Evolutionary conservation across 2,329 filamentous ascomycete genomes (phyloP).

Genomic region (Penicillium expansum): DNA sequence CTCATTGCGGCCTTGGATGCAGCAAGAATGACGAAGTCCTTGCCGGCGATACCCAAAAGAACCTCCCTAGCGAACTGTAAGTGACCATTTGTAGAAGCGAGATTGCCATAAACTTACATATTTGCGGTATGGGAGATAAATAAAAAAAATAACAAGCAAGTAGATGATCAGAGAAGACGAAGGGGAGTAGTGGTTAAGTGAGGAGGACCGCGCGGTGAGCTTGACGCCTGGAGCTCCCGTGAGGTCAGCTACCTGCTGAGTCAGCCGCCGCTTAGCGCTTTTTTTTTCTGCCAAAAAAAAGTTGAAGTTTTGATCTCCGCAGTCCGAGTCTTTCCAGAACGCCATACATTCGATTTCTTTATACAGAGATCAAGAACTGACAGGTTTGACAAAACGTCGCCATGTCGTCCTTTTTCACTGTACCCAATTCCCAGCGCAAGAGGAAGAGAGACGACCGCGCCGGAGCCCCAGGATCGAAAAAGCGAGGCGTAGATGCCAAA

Average conservation of each 20-base stretch:
- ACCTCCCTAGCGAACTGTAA: conserved; percentile 71
- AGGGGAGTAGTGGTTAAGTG: conserved; percentile 23
- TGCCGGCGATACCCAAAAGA: conserved; percentile 94
- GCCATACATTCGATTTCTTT: conserved; percentile 11
- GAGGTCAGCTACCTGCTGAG: conserved; percentile 35
- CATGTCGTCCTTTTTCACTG: conserved; percentile 96
- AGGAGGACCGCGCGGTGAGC: conserved; percentile 39
- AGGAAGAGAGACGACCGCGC: conserved; percentile 66
- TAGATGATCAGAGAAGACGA: conserved; percentile 22
- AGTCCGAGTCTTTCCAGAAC: conserved; percentile 13
- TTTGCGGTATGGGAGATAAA: conserved; percentile 21
- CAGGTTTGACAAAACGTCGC: conserved; percentile 2
- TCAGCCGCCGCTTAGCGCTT: conserved; percentile 34
- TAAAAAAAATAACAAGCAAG: conserved; percentile 16
- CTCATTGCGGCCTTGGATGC: conserved; percentile 98
- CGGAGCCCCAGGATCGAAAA: conserved; percentile 45
- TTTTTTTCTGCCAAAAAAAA: conserved; percentile 40
- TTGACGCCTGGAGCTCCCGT: conserved; percentile 41
- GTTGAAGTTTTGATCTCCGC: conserved; percentile 24
- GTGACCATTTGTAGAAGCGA: conserved; percentile 5
- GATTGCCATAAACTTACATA: conserved; percentile 25
- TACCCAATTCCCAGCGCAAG: conserved; percentile 83
- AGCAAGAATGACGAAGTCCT: conserved; percentile 97
- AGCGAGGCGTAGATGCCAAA: conserved; percentile 42
- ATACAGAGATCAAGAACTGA: conserved; percentile 7